A percentile compares a stretch with the other conserved stretches of the same genome.
These are phyloP conservation scores for Pseudogymnoascus pannorum DNA, from an alignment of 2,329 filamentous ascomycete species.

Conservation along the genomic window DNA sequence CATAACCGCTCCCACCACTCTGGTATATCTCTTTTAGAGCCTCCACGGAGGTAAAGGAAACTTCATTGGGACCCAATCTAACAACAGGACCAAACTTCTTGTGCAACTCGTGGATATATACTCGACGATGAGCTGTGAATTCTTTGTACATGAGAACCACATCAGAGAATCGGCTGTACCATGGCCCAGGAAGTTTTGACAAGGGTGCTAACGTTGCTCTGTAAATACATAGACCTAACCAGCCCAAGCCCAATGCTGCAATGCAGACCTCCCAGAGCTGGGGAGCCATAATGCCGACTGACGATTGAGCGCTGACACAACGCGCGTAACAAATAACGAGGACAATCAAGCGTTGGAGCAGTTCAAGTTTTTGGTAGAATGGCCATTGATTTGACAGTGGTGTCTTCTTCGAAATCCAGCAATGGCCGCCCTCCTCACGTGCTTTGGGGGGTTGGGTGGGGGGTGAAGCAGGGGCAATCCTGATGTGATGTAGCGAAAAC, in stretches of 20 bases:
- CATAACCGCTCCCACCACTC: conserved; percentile 53
- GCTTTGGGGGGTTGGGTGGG: not conserved
- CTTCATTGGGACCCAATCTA: conserved; percentile 50
- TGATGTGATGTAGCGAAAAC: not conserved
- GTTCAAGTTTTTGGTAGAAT: not conserved
- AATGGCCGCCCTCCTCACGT: not conserved
- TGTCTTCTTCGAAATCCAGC: not conserved
- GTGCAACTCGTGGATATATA: conserved; percentile 50
- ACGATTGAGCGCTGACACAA: not conserved
- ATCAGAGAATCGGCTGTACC: conserved; percentile 17
- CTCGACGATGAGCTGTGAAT: conserved; percentile 43
- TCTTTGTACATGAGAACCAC: conserved; percentile 35
- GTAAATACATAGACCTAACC: not conserved
- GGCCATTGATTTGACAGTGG: not conserved
- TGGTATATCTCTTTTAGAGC: conserved; percentile 58
- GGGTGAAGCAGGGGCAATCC: not conserved
- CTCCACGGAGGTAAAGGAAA: conserved; percentile 48
- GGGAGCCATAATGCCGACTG: not conserved
- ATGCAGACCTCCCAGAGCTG: not conserved
- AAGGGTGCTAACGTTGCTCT: conserved; percentile 15
- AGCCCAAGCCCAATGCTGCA: not conserved
- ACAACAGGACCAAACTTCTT: conserved; percentile 49
- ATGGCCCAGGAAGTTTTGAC: conserved; percentile 22
- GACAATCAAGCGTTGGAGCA: not conserved
- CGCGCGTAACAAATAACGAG: not conserved